Percentiles rank a stretch among this genome's conserved stretches.
These are phyloP conservation scores for Suillus tomentosus DNA, from an alignment of 768 basidiomycete species.

Conservation along the genomic window DNA sequence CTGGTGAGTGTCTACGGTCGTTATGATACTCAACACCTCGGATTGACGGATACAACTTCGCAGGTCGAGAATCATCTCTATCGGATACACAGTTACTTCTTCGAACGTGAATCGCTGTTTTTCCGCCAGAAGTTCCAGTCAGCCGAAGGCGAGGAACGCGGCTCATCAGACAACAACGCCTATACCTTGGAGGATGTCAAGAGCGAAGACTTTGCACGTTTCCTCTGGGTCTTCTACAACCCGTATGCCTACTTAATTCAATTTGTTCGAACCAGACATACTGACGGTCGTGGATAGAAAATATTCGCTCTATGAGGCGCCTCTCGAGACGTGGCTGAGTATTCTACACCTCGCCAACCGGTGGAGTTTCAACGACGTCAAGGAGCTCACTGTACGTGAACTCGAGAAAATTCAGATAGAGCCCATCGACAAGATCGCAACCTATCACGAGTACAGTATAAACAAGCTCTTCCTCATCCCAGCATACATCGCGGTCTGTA, in stretches of 20 bases:
- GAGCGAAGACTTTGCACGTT: constrained; percentile 51
- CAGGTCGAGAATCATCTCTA: constrained; percentile 62
- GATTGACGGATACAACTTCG: constrained; percentile 9
- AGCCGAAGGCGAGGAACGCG: constrained; percentile 34
- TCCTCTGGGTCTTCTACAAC: constrained; percentile 67
- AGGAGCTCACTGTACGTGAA: constrained; percentile 39
- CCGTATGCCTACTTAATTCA: constrained; percentile 40
- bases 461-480: constrained; percentile 37
- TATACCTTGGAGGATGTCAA: constrained; percentile 48
- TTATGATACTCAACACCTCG: neutral
- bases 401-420: constrained; percentile 39
- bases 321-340: constrained; percentile 42
- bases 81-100: constrained; percentile 61
- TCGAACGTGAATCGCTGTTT: constrained; percentile 57
- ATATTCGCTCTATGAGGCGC: constrained; percentile 42
- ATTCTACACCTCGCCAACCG: constrained; percentile 41
- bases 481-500: constrained; percentile 38
- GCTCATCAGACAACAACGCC: constrained; percentile 42
- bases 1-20: constrained; percentile 41
- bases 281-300: constrained; percentile 24
- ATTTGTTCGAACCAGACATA: neutral
- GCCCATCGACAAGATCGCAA: constrained; percentile 38
- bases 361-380: constrained; percentile 45
- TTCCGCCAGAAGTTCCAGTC: constrained; percentile 43
- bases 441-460: constrained; percentile 41